Evolutionary conservation across 257 asterid genomes (phyloP).

Genomic region (Anisodus acutangulus): DNA sequence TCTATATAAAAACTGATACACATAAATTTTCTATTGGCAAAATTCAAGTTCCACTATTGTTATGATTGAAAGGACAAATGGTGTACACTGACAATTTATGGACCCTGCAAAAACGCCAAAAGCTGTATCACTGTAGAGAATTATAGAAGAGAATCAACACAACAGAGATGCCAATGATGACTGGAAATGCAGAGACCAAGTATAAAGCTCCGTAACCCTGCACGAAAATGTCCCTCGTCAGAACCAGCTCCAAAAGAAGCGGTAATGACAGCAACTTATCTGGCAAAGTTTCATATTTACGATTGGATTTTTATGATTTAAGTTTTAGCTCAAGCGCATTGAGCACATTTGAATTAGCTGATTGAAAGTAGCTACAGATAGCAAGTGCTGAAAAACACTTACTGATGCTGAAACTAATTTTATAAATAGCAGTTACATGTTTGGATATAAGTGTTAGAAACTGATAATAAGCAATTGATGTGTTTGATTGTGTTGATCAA

Average conservation of each 20-base stretch:
- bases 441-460: too few relatives aligned
- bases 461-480: too few relatives aligned
- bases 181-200: slow-evolving; percentile 90
- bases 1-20: slow-evolving; percentile 1
- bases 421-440: too few relatives aligned
- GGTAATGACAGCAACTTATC: slow-evolving; percentile 32
- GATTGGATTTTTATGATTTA: not conserved
- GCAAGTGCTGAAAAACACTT: too few relatives aligned
- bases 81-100: slow-evolving; percentile 21
- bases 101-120: slow-evolving; percentile 28
- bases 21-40: not conserved
- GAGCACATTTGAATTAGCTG: not conserved
- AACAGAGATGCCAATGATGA: slow-evolving; percentile 89
- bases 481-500: too few relatives aligned
- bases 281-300: not conserved
- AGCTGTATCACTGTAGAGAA: slow-evolving; percentile 66
- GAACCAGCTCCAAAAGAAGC: slow-evolving; percentile 31
- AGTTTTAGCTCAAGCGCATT: not conserved
- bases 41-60: slow-evolving; percentile 7
- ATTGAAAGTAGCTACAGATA: too few relatives aligned
- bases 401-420: too few relatives aligned
- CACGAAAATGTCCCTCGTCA: slow-evolving; percentile 37
- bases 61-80: not conserved
- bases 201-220: slow-evolving; percentile 99
- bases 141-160: slow-evolving; percentile 87